Evolutionary conservation across 306 rosid species (phyloP).

Genomic region (Cercis canadensis): DNA sequence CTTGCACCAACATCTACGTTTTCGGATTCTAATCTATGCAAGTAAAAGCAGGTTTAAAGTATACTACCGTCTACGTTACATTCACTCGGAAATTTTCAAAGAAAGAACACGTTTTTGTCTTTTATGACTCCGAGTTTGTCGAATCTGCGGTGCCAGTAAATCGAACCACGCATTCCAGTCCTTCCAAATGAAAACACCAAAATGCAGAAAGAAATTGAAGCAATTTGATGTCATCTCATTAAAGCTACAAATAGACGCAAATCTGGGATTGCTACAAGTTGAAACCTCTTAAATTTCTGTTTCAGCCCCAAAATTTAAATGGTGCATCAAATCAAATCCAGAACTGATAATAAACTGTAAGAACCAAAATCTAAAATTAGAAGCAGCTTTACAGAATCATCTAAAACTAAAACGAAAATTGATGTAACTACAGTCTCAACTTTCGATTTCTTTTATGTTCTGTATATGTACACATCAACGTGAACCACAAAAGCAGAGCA

Average conservation of each 20-base stretch:
- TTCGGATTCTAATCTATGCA: neutral
- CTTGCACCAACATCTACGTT: too few relatives aligned
- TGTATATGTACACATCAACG: constrained; percentile 20
- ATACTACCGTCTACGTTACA: constrained; percentile 26
- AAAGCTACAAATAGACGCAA: neutral
- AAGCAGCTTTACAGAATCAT: neutral
- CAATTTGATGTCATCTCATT: neutral
- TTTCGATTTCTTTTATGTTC: constrained; percentile 5
- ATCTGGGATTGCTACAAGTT: neutral
- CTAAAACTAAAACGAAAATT: too few relatives aligned
- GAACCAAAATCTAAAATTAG: constrained; percentile 30
- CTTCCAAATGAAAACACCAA: too few relatives aligned
- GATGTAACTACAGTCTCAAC: neutral
- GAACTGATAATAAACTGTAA: neutral
- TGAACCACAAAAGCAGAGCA: neutral
- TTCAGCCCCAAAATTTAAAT: too few relatives aligned
- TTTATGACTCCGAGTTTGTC: neutral
- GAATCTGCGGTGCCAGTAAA: neutral
- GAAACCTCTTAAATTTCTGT: too few relatives aligned
- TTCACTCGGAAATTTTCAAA: constrained; percentile 1
- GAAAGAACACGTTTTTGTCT: neutral
- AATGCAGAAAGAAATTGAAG: neutral
- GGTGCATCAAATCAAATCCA: neutral
- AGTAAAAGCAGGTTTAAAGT: neutral
- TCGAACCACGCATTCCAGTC: neutral